Conservation (phyloP, 1,284 basidiomycete species). For the Ganoderma resinaceum region DNA sequence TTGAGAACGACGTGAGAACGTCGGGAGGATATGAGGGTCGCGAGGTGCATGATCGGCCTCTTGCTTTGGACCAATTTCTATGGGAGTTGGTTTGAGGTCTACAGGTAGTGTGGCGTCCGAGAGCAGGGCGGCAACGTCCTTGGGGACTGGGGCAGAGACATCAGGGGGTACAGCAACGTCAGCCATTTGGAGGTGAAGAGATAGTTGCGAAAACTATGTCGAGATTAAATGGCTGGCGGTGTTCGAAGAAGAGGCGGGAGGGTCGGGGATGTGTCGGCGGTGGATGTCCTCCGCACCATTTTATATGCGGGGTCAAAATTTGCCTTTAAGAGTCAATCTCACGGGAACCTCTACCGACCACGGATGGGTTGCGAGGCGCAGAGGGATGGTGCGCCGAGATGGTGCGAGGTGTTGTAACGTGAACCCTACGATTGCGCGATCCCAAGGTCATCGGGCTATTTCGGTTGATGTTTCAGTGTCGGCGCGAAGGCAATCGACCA, state of each 20-base stretch:
- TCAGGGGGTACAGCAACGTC: slow-evolving; percentile 26
- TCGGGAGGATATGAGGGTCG: slow-evolving; percentile 70
- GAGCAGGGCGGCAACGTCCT: not conserved
- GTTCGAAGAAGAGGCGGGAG: not conserved
- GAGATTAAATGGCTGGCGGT: not conserved
- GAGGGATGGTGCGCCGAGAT: slow-evolving; percentile 13
- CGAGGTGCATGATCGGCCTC: slow-evolving; percentile 27
- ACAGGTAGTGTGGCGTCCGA: not conserved
- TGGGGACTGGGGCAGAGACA: slow-evolving; percentile 5
- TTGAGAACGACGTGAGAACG: slow-evolving; percentile 49
- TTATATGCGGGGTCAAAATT: not conserved
- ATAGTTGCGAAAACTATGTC: not conserved
- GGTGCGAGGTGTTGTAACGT: slow-evolving; percentile 32
- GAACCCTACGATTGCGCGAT: slow-evolving; percentile 32
- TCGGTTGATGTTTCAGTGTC: slow-evolving; percentile 6
- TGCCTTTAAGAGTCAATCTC: not conserved
- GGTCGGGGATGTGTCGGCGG: not conserved
- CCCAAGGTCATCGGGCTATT: slow-evolving; percentile 19
- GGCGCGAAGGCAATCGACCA: slow-evolving; percentile 3
- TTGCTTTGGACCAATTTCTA: slow-evolving; percentile 19
- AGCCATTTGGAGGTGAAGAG: slow-evolving; percentile 20
- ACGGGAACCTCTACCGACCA: not conserved
- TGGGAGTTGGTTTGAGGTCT: not conserved
- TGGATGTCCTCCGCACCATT: not conserved
- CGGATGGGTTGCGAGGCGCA: not conserved